Conservation (phyloP, 2,329 filamentous ascomycete genomes). For the Aspergillus spinulosporus region DNA sequence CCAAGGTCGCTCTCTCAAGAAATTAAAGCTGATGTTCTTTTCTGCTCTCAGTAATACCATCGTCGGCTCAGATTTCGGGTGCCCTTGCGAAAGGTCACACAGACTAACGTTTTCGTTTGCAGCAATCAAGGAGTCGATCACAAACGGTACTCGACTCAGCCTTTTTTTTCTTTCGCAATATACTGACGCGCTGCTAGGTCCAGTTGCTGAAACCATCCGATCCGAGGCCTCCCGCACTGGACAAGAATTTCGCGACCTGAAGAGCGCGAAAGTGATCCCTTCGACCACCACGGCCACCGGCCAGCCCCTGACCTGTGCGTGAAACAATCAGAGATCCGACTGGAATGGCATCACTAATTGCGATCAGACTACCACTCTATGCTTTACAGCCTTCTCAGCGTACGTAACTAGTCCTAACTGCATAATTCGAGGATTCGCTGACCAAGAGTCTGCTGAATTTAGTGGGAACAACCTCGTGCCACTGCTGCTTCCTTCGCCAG, state of each 20-base stretch:
- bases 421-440: neutral
- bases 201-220: slow-evolving; percentile 59
- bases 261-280: slow-evolving; percentile 54
- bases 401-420: slow-evolving; percentile 34
- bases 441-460: neutral
- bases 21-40: slow-evolving; percentile 10
- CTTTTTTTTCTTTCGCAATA: neutral
- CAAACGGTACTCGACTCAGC: slow-evolving; percentile 7
- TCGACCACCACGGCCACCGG: slow-evolving; percentile 58
- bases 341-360: slow-evolving; percentile 19
- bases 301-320: slow-evolving; percentile 62
- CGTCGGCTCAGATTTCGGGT: neutral
- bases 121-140: slow-evolving; percentile 29
- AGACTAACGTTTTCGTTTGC: slow-evolving; percentile 22
- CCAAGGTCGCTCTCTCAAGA: neutral
- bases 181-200: slow-evolving; percentile 40
- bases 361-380: slow-evolving; percentile 63
- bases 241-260: slow-evolving; percentile 60
- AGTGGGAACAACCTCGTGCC: slow-evolving; percentile 67
- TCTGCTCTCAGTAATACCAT: slow-evolving; percentile 18
- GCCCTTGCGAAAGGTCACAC: slow-evolving; percentile 13
- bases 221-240: slow-evolving; percentile 57
- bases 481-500: slow-evolving; percentile 61
- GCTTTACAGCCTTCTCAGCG: slow-evolving; percentile 65
- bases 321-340: slow-evolving; percentile 1